A percentile compares a stretch with the other conserved stretches of the same genome.
These are phyloP conservation scores for Wickerhamomyces hampshirensis DNA, from an alignment of 805 yeast genomes.

Conservation along the genomic window DNA sequence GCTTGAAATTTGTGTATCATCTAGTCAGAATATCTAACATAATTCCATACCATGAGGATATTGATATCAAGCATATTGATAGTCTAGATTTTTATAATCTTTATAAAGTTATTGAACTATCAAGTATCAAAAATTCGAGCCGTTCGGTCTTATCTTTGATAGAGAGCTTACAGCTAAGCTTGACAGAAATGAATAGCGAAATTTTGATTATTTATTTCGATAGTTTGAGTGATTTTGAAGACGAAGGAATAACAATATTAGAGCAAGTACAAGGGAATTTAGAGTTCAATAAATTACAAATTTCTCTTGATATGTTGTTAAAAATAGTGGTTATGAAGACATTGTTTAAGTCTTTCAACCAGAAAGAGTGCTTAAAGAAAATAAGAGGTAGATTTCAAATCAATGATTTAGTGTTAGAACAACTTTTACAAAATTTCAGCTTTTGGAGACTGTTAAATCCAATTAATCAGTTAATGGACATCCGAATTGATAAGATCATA, in stretches of 20 bases:
- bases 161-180: not conserved
- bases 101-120: not conserved
- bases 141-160: not conserved
- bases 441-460: conserved; percentile 1
- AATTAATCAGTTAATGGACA: conserved; percentile 14
- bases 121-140: not conserved
- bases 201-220: conserved; percentile 16
- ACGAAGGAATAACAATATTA: conserved; percentile 5
- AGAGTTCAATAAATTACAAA: not conserved
- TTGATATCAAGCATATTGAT: not conserved
- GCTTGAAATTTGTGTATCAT: conserved; percentile 15
- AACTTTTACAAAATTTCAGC: conserved; percentile 11
- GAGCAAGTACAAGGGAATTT: conserved; percentile 3
- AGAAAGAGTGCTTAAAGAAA: conserved; percentile 9
- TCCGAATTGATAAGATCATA: conserved; percentile 10
- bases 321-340: conserved; percentile 15
- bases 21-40: conserved; percentile 20
- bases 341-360: conserved; percentile 18
- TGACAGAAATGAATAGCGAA: not conserved
- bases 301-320: conserved; percentile 10
- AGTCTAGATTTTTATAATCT: not conserved
- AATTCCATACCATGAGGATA: conserved; percentile 18
- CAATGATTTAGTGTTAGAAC: conserved; percentile 7
- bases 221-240: conserved; percentile 15
- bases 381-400: conserved; percentile 2